A percentile compares a stretch with the other conserved stretches of the same genome.
Evolutionary conservation across 495 filamentous ascomycete genomes (phyloP).

Genomic region (Choiromyces venosus): DNA sequence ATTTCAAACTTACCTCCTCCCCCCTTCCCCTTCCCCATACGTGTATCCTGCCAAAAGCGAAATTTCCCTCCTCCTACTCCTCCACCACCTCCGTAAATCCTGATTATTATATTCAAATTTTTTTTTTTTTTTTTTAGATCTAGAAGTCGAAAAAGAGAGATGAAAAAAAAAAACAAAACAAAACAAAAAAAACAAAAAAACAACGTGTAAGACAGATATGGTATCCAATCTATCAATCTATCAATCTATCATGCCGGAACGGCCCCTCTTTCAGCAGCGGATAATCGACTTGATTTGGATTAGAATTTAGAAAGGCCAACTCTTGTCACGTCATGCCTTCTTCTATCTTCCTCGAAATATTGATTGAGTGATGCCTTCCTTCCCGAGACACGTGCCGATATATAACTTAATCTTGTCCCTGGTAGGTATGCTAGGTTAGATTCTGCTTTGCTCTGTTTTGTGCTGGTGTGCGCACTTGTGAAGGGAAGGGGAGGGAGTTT

Average conservation of each 20-base stretch:
- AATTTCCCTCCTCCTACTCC: background rate
- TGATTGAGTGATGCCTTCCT: conserved; percentile 2
- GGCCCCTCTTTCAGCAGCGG: background rate
- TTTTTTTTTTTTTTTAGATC: no score
- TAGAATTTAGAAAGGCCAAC: no score
- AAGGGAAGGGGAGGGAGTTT: background rate
- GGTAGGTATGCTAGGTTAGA: background rate
- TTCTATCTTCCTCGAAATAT: background rate
- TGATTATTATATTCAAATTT: no score
- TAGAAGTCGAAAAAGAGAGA: background rate
- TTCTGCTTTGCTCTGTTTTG: background rate
- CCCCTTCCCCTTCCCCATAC: background rate
- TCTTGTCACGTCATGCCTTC: no score
- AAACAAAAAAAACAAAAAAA: background rate
- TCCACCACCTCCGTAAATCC: background rate
- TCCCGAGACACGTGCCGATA: conserved; percentile 4
- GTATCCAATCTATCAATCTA: no score
- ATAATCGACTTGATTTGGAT: background rate
- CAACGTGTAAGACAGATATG: background rate
- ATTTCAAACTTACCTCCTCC: background rate
- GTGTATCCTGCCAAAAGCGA: background rate
- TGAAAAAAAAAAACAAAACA: background rate
- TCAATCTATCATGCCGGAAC: background rate
- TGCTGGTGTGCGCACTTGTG: background rate
- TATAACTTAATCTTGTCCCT: background rate